Evolutionary conservation across 2,329 filamentous ascomycete species (phyloP), one percentile per base, ranked within the genome.

Genomic region (Aschersonia sp.): DNA sequence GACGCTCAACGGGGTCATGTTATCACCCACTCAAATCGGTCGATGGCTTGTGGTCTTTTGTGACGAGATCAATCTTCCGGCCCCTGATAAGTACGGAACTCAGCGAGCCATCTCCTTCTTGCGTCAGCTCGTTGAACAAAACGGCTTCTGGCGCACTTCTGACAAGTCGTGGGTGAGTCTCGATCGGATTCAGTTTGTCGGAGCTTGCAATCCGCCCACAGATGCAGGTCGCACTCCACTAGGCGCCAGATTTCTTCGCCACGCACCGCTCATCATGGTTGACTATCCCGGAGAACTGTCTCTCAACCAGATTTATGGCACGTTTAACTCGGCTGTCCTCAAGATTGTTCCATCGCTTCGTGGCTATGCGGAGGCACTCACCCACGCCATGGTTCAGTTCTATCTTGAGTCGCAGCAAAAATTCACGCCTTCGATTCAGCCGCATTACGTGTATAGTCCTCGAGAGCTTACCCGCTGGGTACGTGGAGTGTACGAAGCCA

Each of bases 41-140:
- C 84, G 91, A 56, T 99, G 92, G 92, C 76, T 99, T 40, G 91
- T 99, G 44, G 80, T 99, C 52, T 99, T 99, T 75, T 99, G 92
- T 59, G 92, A 99, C 62, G 92, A 99, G 65, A 98, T 99, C 70
- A 99, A 99, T 66, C 75, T 99, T 72, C 92, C 92, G 5, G 91
- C 92, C 4, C 92, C 92, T 3, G 92, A 99, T 68, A 91, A 89
- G 58, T 99, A 99, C 63, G 91, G 89, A 48, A 98, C 94, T 2
- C 92, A 98, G 65, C 82, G 92, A 52, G 92, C 92, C 35, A 98
- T 98, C 54, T 94, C 92, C 5, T 98, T 99, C 77, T 67, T 99
- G 55, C 82, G 94, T 56, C 92, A 99, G 64, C 80, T 99, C 52
- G 89, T 99, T 45, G 92, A 99, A 65, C 92, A 98, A 61, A 97